Base-by-base conservation (phyloP, 2,329 filamentous ascomycete genomes). In the Sarocladiaceae sp. region DNA sequence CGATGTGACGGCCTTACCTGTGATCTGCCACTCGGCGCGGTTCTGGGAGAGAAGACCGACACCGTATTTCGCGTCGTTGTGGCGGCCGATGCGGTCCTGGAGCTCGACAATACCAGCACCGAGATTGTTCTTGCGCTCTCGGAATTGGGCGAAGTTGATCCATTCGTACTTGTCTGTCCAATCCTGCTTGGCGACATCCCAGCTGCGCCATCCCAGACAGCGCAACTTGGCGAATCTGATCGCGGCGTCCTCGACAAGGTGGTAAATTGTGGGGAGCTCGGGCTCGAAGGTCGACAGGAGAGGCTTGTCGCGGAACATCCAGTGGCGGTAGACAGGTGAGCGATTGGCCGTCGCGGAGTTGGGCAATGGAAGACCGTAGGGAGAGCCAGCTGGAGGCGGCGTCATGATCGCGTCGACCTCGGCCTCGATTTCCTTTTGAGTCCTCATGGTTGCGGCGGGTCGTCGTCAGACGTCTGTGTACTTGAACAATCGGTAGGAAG, bases 11-110 rank as follows among this genome's bases (percentile, higher is more conserved):
- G n/a, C n/a, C 40, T 12, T 44, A 86, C 84, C 85, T 50, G 85
- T 82, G 57, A 95, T 84, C 73, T 94, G 90, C 90, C 90, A 95
- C 71, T 95, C 89, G 2, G 88, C 85, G 57, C 89, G 79, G 69
- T 94, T 94, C 66, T 89, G 87, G 61, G 87, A 90, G 89, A 89
- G 94, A 48, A 95, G 67, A n/a, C 89, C 90, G 57, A 94, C 76
- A 51, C 87, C 88, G 64, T 87, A 87, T 64, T 86, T 84, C 29
- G 78, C 71, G 26, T 59, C 56, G n/a, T 64, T 56, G 56, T 93
- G 76, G 20, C 25, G 17, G 50, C 89, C 88, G 56, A 83, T 75
- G 61, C 83, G 78, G 65, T 86, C 80, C 69, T 96, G 89, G 59
- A 97, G 72, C 69, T 94, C 87, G 35, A 92, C 85, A 46, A 97